Evolutionary conservation across 2,329 filamentous ascomycete genomes (phyloP).

Genomic region (Aspergillus carbonarius): DNA sequence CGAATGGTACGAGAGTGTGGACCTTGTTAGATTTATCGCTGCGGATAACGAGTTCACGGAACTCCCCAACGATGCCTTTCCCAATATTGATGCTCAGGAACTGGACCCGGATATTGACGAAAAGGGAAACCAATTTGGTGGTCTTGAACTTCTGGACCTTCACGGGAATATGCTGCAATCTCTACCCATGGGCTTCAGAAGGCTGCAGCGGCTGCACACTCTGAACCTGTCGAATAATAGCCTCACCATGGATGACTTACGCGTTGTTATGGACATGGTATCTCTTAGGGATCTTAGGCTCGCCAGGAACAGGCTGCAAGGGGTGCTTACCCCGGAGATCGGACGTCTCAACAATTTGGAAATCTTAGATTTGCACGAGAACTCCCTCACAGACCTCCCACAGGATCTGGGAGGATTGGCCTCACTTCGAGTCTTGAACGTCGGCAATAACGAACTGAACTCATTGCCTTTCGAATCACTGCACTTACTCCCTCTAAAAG

Average conservation of each 20-base stretch:
- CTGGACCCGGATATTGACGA: constrained; percentile 65
- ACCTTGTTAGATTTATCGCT: constrained; percentile 77
- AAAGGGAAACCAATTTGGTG: constrained; percentile 74
- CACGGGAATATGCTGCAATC: constrained; percentile 77
- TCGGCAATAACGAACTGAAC: constrained; percentile 75
- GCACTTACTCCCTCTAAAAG: constrained; percentile 66
- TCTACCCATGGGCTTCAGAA: constrained; percentile 72
- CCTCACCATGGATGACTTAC: constrained; percentile 68
- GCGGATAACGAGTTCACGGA: constrained; percentile 84
- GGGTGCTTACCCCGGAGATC: constrained; percentile 64
- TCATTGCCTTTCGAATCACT: constrained; percentile 70
- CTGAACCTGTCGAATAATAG: constrained; percentile 86
- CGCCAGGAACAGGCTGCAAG: constrained; percentile 72
- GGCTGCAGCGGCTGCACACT: constrained; percentile 70
- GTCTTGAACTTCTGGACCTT: constrained; percentile 76
- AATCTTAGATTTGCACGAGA: constrained; percentile 76
- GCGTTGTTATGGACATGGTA: constrained; percentile 70
- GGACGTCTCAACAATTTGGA: constrained; percentile 68
- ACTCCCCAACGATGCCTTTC: constrained; percentile 74
- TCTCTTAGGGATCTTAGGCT: constrained; percentile 77
- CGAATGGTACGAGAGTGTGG: constrained; percentile 88
- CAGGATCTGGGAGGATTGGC: constrained; percentile 64
- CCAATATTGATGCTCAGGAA: constrained; percentile 62
- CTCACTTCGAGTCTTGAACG: constrained; percentile 71
- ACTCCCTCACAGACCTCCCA: constrained; percentile 72